Percentiles rank a stretch among this genome's conserved stretches.
These are phyloP conservation scores for Kodamaea ohmeri DNA, from an alignment of 1,139 yeast genomes.

Conservation along the genomic window DNA sequence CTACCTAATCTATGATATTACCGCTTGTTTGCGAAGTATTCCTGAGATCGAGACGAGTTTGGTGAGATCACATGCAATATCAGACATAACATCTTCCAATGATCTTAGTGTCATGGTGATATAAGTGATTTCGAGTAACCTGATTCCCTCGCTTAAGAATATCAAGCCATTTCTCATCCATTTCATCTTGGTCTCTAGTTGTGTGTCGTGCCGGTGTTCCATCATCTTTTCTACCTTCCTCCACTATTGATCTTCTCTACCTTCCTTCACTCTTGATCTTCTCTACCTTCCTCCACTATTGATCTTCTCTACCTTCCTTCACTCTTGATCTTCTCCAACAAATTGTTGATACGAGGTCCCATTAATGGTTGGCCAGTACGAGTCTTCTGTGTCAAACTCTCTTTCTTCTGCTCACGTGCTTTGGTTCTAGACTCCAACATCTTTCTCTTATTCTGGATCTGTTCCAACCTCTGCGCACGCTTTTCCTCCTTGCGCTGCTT, in stretches of 20 bases:
- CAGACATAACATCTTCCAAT: no score
- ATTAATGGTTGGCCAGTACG: conserved; percentile 81
- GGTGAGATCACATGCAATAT: no score
- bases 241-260: not conserved
- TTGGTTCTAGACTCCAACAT: conserved; percentile 17
- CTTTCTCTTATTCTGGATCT: conserved; percentile 19
- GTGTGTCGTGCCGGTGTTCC: no score
- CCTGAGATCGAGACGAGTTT: no score
- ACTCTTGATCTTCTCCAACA: conserved; percentile 71
- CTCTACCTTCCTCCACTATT: not conserved
- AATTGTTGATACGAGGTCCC: conserved; percentile 82
- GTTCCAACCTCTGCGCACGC: conserved; percentile 27
- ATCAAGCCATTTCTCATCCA: no score
- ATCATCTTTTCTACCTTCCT: no score
- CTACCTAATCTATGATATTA: no score
- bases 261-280: conserved; percentile 42
- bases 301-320: conserved; percentile 22
- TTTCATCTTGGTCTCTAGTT: no score
- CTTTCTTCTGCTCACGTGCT: conserved; percentile 46
- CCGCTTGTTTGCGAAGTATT: no score
- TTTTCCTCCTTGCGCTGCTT: conserved; percentile 25
- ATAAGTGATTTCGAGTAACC: no score
- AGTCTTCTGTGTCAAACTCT: conserved; percentile 57
- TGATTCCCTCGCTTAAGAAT: no score
- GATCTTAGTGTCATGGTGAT: no score